phyloP scores from a whole-genome alignment of 225 moss, liverwort and hornwort genomes.

The Bryum argenteum region DNA sequence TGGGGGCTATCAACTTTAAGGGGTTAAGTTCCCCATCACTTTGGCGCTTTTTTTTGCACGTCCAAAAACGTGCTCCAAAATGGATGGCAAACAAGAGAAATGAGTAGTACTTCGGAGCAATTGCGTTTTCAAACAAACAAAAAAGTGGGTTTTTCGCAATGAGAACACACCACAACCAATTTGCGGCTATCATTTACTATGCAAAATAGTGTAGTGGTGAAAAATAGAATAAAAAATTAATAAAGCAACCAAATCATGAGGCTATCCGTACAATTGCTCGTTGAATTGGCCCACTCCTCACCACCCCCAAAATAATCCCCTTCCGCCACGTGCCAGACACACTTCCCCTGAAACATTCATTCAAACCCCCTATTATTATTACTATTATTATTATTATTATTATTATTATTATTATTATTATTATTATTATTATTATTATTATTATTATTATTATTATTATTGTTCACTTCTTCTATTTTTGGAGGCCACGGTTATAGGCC shows the following conservation, averaged over 20 bases:
- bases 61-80: no score
- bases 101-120: neutral
- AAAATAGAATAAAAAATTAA: neutral
- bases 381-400: neutral
- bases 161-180: neutral
- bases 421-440: no score
- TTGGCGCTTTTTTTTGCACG: no score
- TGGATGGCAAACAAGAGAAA: no score
- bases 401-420: no score
- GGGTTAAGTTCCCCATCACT: no score
- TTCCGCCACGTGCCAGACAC: neutral
- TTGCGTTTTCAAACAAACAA: neutral
- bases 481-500: no score
- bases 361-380: conserved; percentile 3
- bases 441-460: no score
- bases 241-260: neutral
- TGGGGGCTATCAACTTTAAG: no score
- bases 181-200: neutral
- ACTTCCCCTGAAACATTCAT: conserved; percentile 16
- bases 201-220: neutral
- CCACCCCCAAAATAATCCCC: neutral
- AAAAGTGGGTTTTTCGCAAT: neutral
- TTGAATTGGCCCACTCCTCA: neutral
- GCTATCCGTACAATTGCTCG: neutral
- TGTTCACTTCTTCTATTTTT: no score